phyloP scores from a whole-genome alignment of 2,329 filamentous ascomycete genomes.

The Leptoxyphium fumago region DNA sequence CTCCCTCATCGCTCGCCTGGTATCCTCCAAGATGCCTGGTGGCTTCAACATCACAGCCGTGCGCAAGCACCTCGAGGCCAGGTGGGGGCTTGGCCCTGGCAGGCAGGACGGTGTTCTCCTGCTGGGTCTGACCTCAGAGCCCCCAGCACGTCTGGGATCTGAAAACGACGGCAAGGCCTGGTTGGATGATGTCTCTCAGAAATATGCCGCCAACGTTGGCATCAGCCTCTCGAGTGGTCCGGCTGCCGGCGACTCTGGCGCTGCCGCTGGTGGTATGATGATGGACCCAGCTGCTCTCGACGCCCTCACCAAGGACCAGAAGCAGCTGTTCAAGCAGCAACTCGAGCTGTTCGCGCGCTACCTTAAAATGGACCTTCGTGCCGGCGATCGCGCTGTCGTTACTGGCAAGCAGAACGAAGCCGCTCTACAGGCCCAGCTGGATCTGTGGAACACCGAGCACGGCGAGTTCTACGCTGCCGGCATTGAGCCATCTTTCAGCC shows the following conservation, averaged over 20 bases:
- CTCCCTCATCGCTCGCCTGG: slow-evolving; percentile 81
- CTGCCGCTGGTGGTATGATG: slow-evolving; percentile 80
- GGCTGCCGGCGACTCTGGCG: slow-evolving; percentile 57
- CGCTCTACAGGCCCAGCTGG: slow-evolving; percentile 79
- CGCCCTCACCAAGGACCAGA: slow-evolving; percentile 91
- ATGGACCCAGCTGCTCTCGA: slow-evolving; percentile 98
- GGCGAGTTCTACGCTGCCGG: slow-evolving; percentile 91
- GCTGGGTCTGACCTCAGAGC: slow-evolving; percentile 85
- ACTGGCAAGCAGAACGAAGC: slow-evolving; percentile 72
- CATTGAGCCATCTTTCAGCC: slow-evolving; percentile 85
- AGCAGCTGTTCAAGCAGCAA: slow-evolving; percentile 93
- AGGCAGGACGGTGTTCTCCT: slow-evolving; percentile 84
- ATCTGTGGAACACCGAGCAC: slow-evolving; percentile 89
- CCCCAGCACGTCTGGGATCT: slow-evolving; percentile 70
- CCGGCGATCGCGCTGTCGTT: slow-evolving; percentile 89
- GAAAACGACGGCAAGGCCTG: slow-evolving; percentile 86
- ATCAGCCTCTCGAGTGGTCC: slow-evolving; percentile 64
- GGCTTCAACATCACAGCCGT: slow-evolving; percentile 97
- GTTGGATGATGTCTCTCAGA: slow-evolving; percentile 75
- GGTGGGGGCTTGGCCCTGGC: slow-evolving; percentile 77
- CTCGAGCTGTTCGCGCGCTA: slow-evolving; percentile 90
- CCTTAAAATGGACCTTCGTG: slow-evolving; percentile 88
- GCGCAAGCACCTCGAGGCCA: slow-evolving; percentile 84
- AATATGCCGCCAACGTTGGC: slow-evolving; percentile 73
- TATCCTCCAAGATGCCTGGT: slow-evolving; percentile 98